These are phyloP conservation scores for Eutypa lata DNA, from an alignment of 2,329 filamentous ascomycete genomes.

Conservation along the genomic window DNA sequence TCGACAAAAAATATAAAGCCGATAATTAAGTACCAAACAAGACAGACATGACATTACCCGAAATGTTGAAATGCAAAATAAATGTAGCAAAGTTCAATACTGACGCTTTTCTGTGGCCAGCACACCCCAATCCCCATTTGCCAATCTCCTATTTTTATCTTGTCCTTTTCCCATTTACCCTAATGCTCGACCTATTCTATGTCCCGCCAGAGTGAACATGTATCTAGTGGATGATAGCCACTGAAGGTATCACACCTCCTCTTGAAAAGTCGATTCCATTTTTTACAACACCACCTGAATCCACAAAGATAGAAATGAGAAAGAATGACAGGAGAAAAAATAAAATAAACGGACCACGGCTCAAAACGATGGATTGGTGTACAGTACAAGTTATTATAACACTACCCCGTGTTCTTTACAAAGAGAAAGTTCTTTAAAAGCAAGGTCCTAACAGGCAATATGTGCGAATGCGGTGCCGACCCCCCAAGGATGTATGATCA, in stretches of 20 bases:
- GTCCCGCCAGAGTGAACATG: not conserved
- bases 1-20: too few relatives aligned
- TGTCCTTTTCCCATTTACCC: not conserved
- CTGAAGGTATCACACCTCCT: not conserved
- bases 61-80: not conserved
- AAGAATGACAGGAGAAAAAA: not conserved
- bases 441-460: too few relatives aligned
- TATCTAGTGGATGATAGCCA: not conserved
- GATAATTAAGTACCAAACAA: not conserved
- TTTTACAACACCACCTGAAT: not conserved
- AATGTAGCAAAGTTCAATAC: not conserved
- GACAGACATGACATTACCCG: not conserved
- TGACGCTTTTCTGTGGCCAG: not conserved
- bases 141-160: not conserved
- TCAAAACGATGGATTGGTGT: not conserved
- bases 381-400: not conserved
- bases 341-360: not conserved
- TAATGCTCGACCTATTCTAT: not conserved
- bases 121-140: not conserved
- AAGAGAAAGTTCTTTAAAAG: not conserved
- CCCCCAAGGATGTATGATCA: too few relatives aligned
- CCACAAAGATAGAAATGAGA: not conserved
- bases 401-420: not conserved
- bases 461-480: too few relatives aligned
- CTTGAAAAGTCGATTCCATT: not conserved